Evolutionary conservation across 768 basidiomycete genomes (phyloP).

Genomic region (Filobasidium wieringae): DNA sequence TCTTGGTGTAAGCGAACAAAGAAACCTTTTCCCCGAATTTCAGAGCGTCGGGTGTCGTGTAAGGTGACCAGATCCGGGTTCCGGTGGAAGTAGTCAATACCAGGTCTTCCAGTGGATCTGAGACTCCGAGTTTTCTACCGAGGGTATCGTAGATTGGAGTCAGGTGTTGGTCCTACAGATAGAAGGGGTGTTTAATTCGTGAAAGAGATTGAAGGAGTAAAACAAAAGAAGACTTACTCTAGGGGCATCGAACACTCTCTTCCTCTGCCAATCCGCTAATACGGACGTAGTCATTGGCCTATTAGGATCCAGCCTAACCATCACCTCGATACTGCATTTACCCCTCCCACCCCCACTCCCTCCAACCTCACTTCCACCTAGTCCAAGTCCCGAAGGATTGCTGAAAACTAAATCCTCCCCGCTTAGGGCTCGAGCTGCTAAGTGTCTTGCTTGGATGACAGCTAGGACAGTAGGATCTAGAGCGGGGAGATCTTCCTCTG

Average conservation of each 20-base stretch:
- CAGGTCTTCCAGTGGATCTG: neutral
- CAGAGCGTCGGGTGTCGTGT: neutral
- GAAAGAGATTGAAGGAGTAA: neutral
- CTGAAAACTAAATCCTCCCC: neutral
- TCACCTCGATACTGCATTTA: neutral
- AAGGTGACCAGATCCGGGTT: neutral
- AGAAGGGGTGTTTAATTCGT: neutral
- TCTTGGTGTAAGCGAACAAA: neutral
- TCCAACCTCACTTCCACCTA: no score
- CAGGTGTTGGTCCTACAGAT: neutral
- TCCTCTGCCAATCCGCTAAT: neutral
- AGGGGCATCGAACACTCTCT: neutral
- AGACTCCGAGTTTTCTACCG: neutral
- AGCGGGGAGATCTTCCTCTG: neutral
- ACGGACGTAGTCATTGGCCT: neutral
- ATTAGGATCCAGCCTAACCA: neutral
- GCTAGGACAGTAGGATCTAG: neutral
- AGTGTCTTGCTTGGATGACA: neutral
- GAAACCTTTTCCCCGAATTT: neutral
- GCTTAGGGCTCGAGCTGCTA: neutral
- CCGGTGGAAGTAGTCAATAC: neutral
- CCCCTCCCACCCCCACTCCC: no score
- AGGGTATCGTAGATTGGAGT: neutral
- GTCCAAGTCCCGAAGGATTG: neutral
- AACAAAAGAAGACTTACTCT: neutral